phyloP scores from a whole-genome alignment of 2,329 filamentous ascomycete species.

The Arachnopeziza araneosa region DNA sequence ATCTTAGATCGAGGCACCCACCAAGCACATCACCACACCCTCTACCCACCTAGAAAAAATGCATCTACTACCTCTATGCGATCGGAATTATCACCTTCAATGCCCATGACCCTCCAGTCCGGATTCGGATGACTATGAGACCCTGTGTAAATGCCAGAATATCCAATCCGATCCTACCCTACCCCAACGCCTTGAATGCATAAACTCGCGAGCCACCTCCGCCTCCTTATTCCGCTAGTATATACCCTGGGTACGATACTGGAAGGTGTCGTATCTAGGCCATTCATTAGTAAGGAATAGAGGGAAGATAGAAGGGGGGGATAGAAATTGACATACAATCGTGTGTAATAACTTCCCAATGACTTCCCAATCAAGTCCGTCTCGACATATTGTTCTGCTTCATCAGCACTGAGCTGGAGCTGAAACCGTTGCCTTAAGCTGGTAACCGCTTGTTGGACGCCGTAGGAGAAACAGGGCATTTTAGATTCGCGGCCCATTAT shows the following conservation, averaged over 20 bases:
- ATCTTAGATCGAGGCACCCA: not conserved
- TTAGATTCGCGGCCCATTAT: conserved; percentile 80
- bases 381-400: conserved; percentile 77
- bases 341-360: conserved; percentile 80
- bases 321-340: conserved; percentile 66
- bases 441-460: conserved; percentile 64
- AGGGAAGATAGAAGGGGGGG: too few relatives aligned
- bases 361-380: conserved; percentile 75
- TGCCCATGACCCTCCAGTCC: not conserved
- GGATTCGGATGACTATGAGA: not conserved
- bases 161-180: not conserved
- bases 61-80: not conserved
- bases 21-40: not conserved
- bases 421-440: conserved; percentile 71
- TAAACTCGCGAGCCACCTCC: not conserved
- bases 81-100: not conserved
- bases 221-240: conserved; percentile 51
- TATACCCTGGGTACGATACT: conserved; percentile 83
- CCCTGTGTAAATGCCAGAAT: not conserved
- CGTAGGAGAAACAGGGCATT: conserved; percentile 78
- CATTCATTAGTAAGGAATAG: not conserved
- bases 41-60: not conserved
- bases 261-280: conserved; percentile 72
- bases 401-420: conserved; percentile 74
- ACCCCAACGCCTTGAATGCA: not conserved